A percentile compares a stretch with the other conserved stretches of the same genome.
Conservation (phyloP, 352 stramenopile genomes). For the Globisporangium mamillatum region DNA sequence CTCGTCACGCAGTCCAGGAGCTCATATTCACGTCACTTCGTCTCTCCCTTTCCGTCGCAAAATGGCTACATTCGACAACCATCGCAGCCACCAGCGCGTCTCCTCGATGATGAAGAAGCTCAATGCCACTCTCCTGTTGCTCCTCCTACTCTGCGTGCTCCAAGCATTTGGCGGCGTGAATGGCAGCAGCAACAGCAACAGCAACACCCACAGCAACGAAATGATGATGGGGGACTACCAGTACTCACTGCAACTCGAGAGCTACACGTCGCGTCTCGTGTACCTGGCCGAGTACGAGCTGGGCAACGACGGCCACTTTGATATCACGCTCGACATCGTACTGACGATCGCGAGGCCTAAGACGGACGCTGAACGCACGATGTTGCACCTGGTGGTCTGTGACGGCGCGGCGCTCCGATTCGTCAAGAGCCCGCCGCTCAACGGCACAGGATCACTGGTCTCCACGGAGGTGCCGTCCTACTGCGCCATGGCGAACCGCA, state of each 20-base stretch:
- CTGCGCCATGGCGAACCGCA: conserved; percentile 53
- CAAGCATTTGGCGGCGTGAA: neutral
- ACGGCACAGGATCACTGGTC: neutral
- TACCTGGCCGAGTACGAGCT: conserved; percentile 43
- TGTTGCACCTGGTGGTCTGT: conserved; percentile 54
- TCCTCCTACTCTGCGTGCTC: neutral
- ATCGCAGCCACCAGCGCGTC: neutral
- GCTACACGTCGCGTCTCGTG: conserved; percentile 24
- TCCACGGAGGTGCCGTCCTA: conserved; percentile 25
- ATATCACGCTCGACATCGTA: conserved; percentile 40
- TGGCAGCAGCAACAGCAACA: neutral
- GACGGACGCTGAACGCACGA: conserved; percentile 24
- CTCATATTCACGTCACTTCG: neutral
- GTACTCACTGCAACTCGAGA: conserved; percentile 41
- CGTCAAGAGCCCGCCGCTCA: conserved; percentile 18
- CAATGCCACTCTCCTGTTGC: neutral
- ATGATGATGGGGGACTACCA: conserved; percentile 28
- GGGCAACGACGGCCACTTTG: conserved; percentile 33
- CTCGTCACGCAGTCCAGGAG: neutral
- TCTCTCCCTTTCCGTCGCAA: neutral
- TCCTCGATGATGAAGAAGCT: neutral
- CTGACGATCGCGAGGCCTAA: conserved; percentile 30
- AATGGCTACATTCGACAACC: neutral
- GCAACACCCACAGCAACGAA: neutral
- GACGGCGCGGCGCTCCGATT: conserved; percentile 20